These are phyloP conservation scores for Fusarium robinianum DNA, from an alignment of 2,329 filamentous ascomycete genomes.

Conservation along the genomic window DNA sequence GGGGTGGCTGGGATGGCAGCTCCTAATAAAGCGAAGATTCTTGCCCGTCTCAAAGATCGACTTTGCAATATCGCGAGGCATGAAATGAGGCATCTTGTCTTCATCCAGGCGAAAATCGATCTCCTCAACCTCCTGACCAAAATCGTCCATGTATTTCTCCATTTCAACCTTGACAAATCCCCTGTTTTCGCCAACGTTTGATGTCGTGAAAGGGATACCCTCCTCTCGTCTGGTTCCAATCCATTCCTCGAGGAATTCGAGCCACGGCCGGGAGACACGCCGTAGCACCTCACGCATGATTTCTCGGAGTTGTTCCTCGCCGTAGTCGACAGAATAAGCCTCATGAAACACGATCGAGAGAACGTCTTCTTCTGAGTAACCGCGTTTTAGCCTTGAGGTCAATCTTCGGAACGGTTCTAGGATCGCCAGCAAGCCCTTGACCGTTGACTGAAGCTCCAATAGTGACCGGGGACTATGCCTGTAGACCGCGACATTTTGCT, in stretches of 20 bases:
- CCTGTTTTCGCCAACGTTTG: slow-evolving; percentile 50
- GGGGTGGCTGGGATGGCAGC: slow-evolving; percentile 72
- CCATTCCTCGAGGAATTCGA: slow-evolving; percentile 72
- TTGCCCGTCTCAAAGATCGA: slow-evolving; percentile 79
- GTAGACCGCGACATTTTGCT: slow-evolving; percentile 53
- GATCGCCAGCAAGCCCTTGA: slow-evolving; percentile 53
- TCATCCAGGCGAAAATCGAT: slow-evolving; percentile 66
- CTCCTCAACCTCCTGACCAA: slow-evolving; percentile 60
- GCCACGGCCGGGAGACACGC: slow-evolving; percentile 67
- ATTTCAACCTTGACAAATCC: slow-evolving; percentile 65
- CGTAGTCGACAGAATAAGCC: slow-evolving; percentile 66
- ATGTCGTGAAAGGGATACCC: slow-evolving; percentile 57
- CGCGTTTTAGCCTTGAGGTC: slow-evolving; percentile 50
- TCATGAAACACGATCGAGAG: slow-evolving; percentile 65
- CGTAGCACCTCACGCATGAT: slow-evolving; percentile 70
- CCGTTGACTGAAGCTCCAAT: slow-evolving; percentile 56
- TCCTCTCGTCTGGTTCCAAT: slow-evolving; percentile 68
- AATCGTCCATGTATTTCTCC: slow-evolving; percentile 60
- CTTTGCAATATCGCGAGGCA: slow-evolving; percentile 69
- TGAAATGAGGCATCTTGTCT: slow-evolving; percentile 70
- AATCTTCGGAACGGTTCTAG: slow-evolving; percentile 57
- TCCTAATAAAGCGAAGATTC: slow-evolving; percentile 73
- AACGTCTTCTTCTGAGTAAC: slow-evolving; percentile 62
- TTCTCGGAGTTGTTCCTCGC: slow-evolving; percentile 62
- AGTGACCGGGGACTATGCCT: slow-evolving; percentile 51